Evolutionary conservation across 176 grass and related monocot genomes (phyloP), one percentile per base, ranked within the genome.

Genomic region (Carex pumila): DNA sequence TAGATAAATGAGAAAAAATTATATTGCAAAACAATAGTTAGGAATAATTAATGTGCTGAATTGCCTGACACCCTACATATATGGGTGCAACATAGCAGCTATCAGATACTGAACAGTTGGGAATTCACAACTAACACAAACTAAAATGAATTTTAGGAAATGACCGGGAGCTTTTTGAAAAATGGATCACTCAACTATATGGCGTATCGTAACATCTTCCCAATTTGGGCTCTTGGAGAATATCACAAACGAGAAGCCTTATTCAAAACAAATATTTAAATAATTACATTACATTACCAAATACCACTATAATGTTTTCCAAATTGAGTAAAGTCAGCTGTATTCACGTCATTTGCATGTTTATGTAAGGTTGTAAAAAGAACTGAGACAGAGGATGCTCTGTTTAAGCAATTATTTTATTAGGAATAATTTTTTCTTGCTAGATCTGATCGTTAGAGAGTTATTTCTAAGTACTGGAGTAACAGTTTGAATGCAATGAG

Each of bases 161-260:
- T 91, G 89, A 91, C 87, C 39, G 92, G 92, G 64, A 89, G 85
- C 84, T 91, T 87, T 85, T 47, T 86, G 63, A 91, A 89, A 72
- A 87, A 60, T 89, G 86, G 88, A 0, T 85, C 85, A 25, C 62
- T 95, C 10, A 92, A 83, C 67, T 95, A 95, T 14, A 79, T 89
- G 88, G 85, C 54, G 32, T 95, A 92, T 47, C 93, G 93, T 39
- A 95, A 95, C 12, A 95, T 92, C 86, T 95, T 95, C 32, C 90
- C 93, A 41, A 95, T 95, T 78, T 92, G 93, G 93, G 93, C 90
- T 69, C 88, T 95, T 61, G 90, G 88, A 78, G 81, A 95, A 76
- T 95, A 95, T 82, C 81, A 81, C 34, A 88, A 84, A 86, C 58
- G 81, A 41, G 83, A 30, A 10, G 61, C 57, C 57, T n/a, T 59